Evolutionary conservation across 139 green algal species (phyloP).

Genomic region (Tetraselmis striata): DNA sequence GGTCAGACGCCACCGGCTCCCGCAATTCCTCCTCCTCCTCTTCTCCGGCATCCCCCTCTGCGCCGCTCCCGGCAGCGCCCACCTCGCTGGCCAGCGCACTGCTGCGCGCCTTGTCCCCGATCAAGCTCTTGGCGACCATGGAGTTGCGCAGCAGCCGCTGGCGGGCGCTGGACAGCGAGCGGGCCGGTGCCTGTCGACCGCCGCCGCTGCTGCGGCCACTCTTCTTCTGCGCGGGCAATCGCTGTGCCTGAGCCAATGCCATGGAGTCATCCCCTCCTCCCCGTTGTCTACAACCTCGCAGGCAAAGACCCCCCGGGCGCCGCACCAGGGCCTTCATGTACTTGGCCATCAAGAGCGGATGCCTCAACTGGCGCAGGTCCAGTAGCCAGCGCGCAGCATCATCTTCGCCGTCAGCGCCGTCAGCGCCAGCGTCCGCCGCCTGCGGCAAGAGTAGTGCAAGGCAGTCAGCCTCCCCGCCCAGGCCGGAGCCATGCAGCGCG

Average conservation of each 20-base stretch:
- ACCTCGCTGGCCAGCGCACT: not conserved
- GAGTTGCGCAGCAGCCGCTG: not conserved
- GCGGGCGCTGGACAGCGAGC: not conserved
- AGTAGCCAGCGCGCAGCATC: not conserved
- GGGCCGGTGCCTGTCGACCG: too few relatives aligned
- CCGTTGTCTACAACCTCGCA: too few relatives aligned
- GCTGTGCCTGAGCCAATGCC: too few relatives aligned
- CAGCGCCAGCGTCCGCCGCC: too few relatives aligned
- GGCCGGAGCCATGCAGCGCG: too few relatives aligned
- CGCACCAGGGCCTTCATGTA: not conserved
- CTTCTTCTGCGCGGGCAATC: too few relatives aligned
- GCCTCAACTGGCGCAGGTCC: not conserved
- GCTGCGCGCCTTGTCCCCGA: not conserved
- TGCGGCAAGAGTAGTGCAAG: too few relatives aligned
- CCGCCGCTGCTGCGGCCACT: too few relatives aligned
- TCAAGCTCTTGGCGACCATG: not conserved
- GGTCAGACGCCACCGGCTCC: not conserved
- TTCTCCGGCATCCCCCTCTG: not conserved
- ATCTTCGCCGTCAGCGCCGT: not conserved
- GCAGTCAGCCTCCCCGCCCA: too few relatives aligned
- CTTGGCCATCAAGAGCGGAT: not conserved
- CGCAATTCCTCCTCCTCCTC: not conserved
- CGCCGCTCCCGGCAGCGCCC: too few relatives aligned
- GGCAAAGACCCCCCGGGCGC: too few relatives aligned
- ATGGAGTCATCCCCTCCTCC: too few relatives aligned